Evolutionary conservation across 805 yeast genomes (phyloP), one percentile per base, ranked within the genome.

Genomic region (Candida maris): DNA sequence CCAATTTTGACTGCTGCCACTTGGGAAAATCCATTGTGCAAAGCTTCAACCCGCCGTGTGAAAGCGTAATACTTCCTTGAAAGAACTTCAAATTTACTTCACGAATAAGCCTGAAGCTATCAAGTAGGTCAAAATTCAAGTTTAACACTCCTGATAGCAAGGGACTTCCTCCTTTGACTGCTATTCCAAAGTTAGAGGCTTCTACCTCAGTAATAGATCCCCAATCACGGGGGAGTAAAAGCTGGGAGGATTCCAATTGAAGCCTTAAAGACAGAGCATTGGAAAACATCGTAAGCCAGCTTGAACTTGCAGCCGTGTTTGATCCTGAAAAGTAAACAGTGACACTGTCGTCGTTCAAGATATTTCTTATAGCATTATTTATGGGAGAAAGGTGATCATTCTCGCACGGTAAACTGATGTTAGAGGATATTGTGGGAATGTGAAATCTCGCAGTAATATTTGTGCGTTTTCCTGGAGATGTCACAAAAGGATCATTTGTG

Each of bases 1-100:
- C 46, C n/a, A 54, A 27, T 9, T 52, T 34, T 15, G 51, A 46
- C 6, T 43, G 1, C 20, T 44, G 46, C 29, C 57, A 43, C 10
- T 41, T 39, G 1, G 30, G 20, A 27, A 61, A 24, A 3, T 17
- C 22, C 7, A 45, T 5, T 3, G 30, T 20, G n/a, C 23, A 33
- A 18, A 21, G 37, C 0, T 19, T 19, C 14, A n/a, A 41, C 19
- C 15, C 30, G 7, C 27, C 26, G 15, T 20, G 24, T 3, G 25
- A 21, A 9, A 39, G 8, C 6, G 28, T 10, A n/a, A 33, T 19
- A 5, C 14, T 15, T 5, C 49, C 49, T 19, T 28, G 36, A 10
- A 42, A 19, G 3, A 24, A 9, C 2, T 26, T 20, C 2, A 45
- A 13, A 14, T 36, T 19, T 14, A 31, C 8, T 4, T 25, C 19